Evolutionary conservation across 768 basidiomycete genomes (phyloP).

Genomic region (Strobilomyces confusus): DNA sequence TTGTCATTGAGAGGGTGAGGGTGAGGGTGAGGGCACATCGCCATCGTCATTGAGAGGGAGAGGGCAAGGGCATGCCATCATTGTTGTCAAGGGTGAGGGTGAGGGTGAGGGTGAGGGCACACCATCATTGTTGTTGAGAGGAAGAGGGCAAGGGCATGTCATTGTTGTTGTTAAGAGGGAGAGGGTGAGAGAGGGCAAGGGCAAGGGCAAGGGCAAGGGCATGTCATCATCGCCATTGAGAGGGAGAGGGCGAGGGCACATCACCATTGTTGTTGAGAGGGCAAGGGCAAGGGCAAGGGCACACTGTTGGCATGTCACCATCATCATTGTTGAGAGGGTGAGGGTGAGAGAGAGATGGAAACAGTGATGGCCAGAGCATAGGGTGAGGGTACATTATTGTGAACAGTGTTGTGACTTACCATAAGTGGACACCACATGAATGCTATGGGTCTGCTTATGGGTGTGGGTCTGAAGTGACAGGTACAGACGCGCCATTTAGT

Average conservation of each 20-base stretch:
- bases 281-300: not conserved
- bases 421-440: too few relatives aligned
- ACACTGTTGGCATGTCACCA: not conserved
- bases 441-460: too few relatives aligned
- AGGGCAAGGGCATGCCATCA: not conserved
- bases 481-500: too few relatives aligned
- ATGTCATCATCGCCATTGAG: not conserved
- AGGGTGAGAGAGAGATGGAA: too few relatives aligned
- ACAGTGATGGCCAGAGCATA: too few relatives aligned
- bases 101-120: not conserved
- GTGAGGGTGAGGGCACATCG: not conserved
- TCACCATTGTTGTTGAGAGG: not conserved
- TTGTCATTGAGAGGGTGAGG: not conserved
- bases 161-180: too few relatives aligned
- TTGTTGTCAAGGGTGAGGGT: not conserved
- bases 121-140: not conserved
- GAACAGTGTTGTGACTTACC: too few relatives aligned
- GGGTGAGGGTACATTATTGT: too few relatives aligned
- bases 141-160: too few relatives aligned
- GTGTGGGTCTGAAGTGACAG: too few relatives aligned
- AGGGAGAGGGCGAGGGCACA: not conserved
- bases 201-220: too few relatives aligned
- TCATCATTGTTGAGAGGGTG: not conserved
- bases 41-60: not conserved
- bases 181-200: too few relatives aligned